phyloP scores from a whole-genome alignment of 306 rosid species.

The Carpinus fangiana region DNA sequence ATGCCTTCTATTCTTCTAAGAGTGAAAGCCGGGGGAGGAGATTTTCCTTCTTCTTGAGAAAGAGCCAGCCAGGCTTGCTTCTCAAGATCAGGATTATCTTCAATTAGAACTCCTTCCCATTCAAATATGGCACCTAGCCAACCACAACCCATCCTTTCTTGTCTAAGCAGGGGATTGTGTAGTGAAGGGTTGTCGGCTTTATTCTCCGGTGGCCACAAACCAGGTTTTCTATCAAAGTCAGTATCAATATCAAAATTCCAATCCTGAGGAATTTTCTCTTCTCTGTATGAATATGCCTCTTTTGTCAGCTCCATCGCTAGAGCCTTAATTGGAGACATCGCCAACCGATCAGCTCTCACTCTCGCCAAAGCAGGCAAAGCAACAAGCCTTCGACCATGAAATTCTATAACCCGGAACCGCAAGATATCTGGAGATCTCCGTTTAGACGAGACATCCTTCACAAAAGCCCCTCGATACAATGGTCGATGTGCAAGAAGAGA shows the following conservation, averaged over 20 bases:
- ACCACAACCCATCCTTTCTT: conserved; percentile 96
- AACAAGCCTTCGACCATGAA: conserved; percentile 53
- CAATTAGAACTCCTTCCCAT: conserved; percentile 92
- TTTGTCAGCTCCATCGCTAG: conserved; percentile 74
- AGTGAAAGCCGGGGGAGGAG: conserved; percentile 71
- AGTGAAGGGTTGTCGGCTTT: conserved; percentile 78
- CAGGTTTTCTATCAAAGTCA: conserved; percentile 63
- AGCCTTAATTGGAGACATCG: conserved; percentile 54
- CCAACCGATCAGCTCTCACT: conserved; percentile 31
- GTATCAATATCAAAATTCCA: conserved; percentile 54
- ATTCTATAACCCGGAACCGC: conserved; percentile 40
- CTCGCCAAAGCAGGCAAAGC: conserved; percentile 45
- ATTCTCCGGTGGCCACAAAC: conserved; percentile 84
- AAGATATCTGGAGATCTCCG: conserved; percentile 40
- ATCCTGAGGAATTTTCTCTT: conserved; percentile 61
- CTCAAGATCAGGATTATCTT: conserved; percentile 78
- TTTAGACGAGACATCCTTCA: conserved; percentile 47
- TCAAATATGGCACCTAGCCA: conserved; percentile 97
- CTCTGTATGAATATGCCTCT: conserved; percentile 68
- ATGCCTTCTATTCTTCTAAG: conserved; percentile 89
- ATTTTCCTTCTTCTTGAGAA: conserved; percentile 84
- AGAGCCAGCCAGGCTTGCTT: conserved; percentile 84
- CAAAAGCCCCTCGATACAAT: conserved; percentile 48
- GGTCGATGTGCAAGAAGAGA: conserved; percentile 72
- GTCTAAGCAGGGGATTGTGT: conserved; percentile 84